Evolutionary conservation across 179 eudicot genomes (phyloP), one percentile per base, ranked within the genome.

Genomic region (Spinacia oleracea): DNA sequence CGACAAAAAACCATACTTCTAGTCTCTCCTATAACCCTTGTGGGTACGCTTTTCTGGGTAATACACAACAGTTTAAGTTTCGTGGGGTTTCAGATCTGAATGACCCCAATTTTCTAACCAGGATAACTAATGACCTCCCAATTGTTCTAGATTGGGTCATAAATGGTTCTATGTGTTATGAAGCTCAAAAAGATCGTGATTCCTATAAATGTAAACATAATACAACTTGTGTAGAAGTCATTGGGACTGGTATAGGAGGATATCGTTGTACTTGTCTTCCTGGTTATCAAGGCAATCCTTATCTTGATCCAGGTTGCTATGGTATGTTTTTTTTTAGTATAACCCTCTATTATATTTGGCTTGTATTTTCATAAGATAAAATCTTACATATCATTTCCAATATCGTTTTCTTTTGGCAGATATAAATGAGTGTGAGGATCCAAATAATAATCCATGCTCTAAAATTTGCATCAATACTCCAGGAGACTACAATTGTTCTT

Each of bases 391-490:
- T n/a, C n/a, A n/a, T n/a, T n/a, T n/a, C n/a, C n/a, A n/a, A n/a
- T n/a, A n/a, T n/a, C n/a, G n/a, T n/a, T n/a, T n/a, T 45, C 0
- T 6, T 55, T 55, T 21, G 4, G 25, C 59, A 55, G 81, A 79
- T 62, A 63, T 63, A 1, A 21, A 79, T 46, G 81, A 79, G 63
- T 79, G 81, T 4, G 64, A 6, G n/a, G 80, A 77, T 42, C 64
- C 12, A 67, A n/a, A 5, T 67, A 21, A 11, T 67, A 67, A 12
- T 16, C 66, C 66, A 9, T 77, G 80, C 34, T 60, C 42, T 6
- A 35, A 46, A 51, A 27, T 12, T 2, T 79, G 81, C 46, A 60
- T 15, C 0, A 79, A 79, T 25, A 63, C 72, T 2, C 50, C 71
- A 14, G 81, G 81, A 56, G 64, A 53, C 31, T 79, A 60, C 38